Evolutionary conservation across 345 rosid genomes (phyloP).

Genomic region (Aurinia saxatilis): DNA sequence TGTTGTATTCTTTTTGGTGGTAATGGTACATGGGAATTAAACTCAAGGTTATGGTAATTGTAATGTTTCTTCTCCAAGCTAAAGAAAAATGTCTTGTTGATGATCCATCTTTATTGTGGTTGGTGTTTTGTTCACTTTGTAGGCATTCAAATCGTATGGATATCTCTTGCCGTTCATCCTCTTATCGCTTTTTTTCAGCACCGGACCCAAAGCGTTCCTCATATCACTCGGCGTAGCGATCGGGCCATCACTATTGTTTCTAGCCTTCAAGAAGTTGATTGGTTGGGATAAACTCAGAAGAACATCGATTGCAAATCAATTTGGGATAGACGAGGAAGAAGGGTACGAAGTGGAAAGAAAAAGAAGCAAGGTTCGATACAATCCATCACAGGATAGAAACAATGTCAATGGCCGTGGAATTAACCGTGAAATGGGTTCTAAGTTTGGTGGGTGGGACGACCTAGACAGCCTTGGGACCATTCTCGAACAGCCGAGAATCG

Average conservation of each 20-base stretch:
- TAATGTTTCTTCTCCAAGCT: not conserved
- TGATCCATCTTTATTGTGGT: not conserved
- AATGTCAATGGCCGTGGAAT: not conserved
- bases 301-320: constrained; percentile 12
- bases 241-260: constrained; percentile 18
- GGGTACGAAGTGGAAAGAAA: not conserved
- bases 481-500: not conserved
- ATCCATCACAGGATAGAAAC: constrained; percentile 7
- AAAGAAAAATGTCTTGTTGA: not conserved
- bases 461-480: constrained; percentile 2
- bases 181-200: constrained; percentile 24
- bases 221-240: constrained; percentile 21
- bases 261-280: constrained; percentile 25
- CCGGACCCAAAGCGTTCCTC: constrained; percentile 32
- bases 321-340: not conserved
- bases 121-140: not conserved
- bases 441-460: constrained; percentile 32
- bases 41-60: not conserved
- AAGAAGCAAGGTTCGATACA: constrained; percentile 8
- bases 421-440: constrained; percentile 14
- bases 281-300: constrained; percentile 22
- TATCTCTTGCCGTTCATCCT: constrained; percentile 30
- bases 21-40: not conserved
- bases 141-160: constrained; percentile 30
- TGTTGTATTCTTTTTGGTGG: not conserved